Conservation (phyloP, 495 filamentous ascomycete species). For the Articulospora tetracladia region DNA sequence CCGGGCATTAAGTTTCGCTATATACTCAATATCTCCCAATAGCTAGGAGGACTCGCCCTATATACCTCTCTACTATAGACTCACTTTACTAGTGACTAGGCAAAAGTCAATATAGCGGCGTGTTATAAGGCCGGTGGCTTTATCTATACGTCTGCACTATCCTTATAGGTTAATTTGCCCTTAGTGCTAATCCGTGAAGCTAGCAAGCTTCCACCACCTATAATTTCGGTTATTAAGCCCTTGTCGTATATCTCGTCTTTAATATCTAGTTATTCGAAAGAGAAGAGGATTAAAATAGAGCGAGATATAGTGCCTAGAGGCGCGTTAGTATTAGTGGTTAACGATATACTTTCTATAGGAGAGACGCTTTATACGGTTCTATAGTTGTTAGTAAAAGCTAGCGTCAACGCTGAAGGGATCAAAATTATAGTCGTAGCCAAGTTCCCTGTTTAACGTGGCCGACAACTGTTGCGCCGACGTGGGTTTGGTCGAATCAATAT, state of each 20-base stretch:
- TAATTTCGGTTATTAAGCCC: constrained; percentile 43
- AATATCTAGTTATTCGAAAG: constrained; percentile 28
- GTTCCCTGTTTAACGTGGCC: constrained; percentile 56
- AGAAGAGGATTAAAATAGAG: constrained; percentile 49
- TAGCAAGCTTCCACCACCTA: constrained; percentile 58
- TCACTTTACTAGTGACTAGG: constrained; percentile 48
- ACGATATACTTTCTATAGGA: constrained; percentile 62
- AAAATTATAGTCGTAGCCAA: constrained; percentile 56
- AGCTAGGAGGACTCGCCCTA: constrained; percentile 46
- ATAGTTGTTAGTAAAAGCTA: constrained; percentile 43
- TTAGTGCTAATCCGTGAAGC: constrained; percentile 53
- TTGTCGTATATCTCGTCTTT: constrained; percentile 55
- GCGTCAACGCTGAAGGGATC: constrained; percentile 38
- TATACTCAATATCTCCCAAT: constrained; percentile 54
- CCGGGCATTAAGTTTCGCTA: constrained; percentile 52
- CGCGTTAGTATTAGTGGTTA: constrained; percentile 52
- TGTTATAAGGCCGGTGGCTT: constrained; percentile 57
- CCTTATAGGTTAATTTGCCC: constrained; percentile 37
- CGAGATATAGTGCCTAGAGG: constrained; percentile 38
- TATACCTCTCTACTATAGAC: constrained; percentile 50
- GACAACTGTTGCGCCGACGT: constrained; percentile 43
- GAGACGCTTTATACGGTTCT: constrained; percentile 56
- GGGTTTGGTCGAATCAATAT: constrained; percentile 55
- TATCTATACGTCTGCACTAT: constrained; percentile 52
- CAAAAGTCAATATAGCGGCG: constrained; percentile 39